Evolutionary conservation across 768 basidiomycete species (phyloP).

Genomic region (Polyporus arcularius): DNA sequence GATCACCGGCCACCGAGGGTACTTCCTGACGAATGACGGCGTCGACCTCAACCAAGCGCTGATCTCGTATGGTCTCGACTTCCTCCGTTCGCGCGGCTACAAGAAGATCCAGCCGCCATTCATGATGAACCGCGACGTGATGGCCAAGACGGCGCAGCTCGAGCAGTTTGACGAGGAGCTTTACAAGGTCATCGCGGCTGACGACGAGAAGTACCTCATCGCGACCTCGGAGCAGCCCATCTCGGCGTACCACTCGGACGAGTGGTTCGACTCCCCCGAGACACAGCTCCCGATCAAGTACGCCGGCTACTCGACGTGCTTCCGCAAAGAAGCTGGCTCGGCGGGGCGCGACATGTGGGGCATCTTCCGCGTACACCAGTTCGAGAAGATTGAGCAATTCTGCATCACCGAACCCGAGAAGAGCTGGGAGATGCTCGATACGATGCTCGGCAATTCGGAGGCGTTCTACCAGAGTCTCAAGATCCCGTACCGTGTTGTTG

Average conservation of each 20-base stretch:
- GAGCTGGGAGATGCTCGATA: conserved; percentile 92
- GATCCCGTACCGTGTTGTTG: conserved; percentile 88
- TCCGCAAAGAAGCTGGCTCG: conserved; percentile 98
- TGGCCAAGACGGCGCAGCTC: conserved; percentile 97
- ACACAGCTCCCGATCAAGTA: conserved; percentile 91
- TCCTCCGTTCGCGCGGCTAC: conserved; percentile 78
- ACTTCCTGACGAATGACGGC: conserved; percentile 94
- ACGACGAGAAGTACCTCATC: conserved; percentile 98
- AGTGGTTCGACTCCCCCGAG: conserved; percentile 95
- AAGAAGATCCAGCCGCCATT: conserved; percentile 97
- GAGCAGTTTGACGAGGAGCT: conserved; percentile 98
- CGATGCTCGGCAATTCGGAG: conserved; percentile 88
- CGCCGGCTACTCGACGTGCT: conserved; percentile 91
- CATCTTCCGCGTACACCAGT: conserved; percentile 99
- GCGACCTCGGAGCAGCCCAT: conserved; percentile 99
- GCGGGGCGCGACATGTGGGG: conserved; percentile 99
- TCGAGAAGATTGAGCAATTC: conserved; percentile 99
- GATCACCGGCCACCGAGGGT: conserved; percentile 93
- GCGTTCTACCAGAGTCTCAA: conserved; percentile 96
- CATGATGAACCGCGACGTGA: conserved; percentile 97
- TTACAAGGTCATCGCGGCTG: conserved; percentile 91
- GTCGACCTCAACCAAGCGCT: conserved; percentile 97
- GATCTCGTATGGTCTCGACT: conserved; percentile 93
- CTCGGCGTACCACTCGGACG: conserved; percentile 92
- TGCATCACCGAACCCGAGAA: conserved; percentile 92